Evolutionary conservation across 768 basidiomycete species (phyloP), one percentile per base, ranked within the genome.

Genomic region (Suillus luteus): DNA sequence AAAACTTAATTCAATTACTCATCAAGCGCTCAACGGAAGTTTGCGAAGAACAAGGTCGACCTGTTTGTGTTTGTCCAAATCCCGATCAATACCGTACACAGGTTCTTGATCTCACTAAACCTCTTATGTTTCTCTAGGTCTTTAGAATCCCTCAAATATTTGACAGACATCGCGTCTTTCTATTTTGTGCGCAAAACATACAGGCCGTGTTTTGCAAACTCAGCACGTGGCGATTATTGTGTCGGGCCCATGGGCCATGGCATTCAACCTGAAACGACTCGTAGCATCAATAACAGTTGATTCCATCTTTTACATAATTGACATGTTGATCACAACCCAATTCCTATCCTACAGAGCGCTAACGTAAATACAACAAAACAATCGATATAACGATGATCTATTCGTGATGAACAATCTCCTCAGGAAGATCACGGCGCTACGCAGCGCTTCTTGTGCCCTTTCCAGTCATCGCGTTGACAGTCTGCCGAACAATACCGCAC

Each of bases 401-500:
- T 15, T 27, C 24, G n/a, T 24, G 46, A 48, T 14, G 46, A 49
- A 49, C 48, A 14, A 27, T 24, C 24, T 27, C 49, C 8, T 54
- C 31, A 54, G 19, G 33, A 31, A 33, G 31, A 15, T 31, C n/a
- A n/a, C 17, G 48, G 48, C 5, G 9, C 51, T 33, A 35, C 35
- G 38, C 81, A 82, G 17, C 40, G n/a, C 14, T 64, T 62, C 69
- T 83, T 84, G 69, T 83, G 83, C 38, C 37, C 64, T 62, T 78
- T 81, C 83, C 84, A 85, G 57, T 84, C 77, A 48, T 71, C 68
- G 64, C 74, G 79, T 67, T 85, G 84, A 62, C 83, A 85, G 3
- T 67, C 76, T 57, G 63, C 66, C 12, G 80, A 81, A 64, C 83
- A 85, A 62, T 85, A 84, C 40, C 67, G 72, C 37, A 66, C 72